Base-by-base conservation (phyloP, 352 stramenopile species). In the Globisporangium canariense region DNA sequence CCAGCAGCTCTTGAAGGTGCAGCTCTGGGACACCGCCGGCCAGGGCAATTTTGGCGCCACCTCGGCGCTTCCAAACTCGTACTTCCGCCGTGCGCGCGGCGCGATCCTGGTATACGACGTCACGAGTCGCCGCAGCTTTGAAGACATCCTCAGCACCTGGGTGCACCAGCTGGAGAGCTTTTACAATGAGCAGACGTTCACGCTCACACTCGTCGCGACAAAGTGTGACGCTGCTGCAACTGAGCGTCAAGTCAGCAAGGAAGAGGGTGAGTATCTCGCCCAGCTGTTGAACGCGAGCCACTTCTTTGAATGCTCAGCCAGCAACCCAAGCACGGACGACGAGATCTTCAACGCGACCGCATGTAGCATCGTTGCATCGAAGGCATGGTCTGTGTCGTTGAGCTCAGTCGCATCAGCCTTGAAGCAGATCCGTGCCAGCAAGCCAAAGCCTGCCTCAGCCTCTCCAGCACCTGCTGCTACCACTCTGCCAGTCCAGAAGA, bases 1-100 rank as follows among this genome's bases (percentile, higher is more conserved):
- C 28, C 0, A 58, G 41, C 67, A 68, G 30, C 72, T 77, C 6
- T 43, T 83, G 34, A 83, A 88, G 63, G 54, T 88, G 22, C 76
- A 85, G 45, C 62, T 88, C 2, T 88, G 78, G 78, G 69, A 88
- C 60, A 83, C 76, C 4, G 78, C 78, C 7, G 68, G 70, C 2
- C 78, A 88, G 52, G 74, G 83, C 38, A 72, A 77, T 55, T 79
- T 79, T 45, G 75, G 77, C 4, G 41, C 62, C 6, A 25, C 64
- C 13, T 47, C 59, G 38, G 50, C 59, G 38, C 66, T 88, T 16
- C 70, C 76, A 0, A 71, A 59, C 28, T 70, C 76, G 30, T 84
- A 81, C 62, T 85, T 76, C 40, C 76, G 78, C 7, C 66, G 66
- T n/a, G 76, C 78, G 2, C 58, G 70, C 16, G 78, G 71, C 8